Evolutionary conservation across 1,284 basidiomycete species (phyloP), one percentile per base, ranked within the genome.

Genomic region (Quambalaria eucalypti): DNA sequence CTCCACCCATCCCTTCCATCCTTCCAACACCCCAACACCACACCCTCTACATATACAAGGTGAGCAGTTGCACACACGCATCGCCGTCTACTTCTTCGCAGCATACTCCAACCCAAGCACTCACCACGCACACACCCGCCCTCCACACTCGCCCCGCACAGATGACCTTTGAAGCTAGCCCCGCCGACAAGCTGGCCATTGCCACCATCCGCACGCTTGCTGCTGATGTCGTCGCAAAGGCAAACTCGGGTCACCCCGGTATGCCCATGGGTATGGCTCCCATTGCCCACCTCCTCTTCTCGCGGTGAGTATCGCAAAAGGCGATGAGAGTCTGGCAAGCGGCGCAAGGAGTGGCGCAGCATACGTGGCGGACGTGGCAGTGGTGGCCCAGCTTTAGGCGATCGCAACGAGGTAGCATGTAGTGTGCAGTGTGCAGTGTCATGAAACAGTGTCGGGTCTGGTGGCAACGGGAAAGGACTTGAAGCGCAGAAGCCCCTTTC

Each of bases 221-320:
- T 23, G 75, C 74, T 19, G 76, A 77, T 48, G 57, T 77, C 2
- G 76, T 74, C 31, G 74, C 76, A 53, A 36, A 57, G 29, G 75
- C 66, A 67, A 75, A 74, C 55, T 73, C 73, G n/a, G 78, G 78
- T 50, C 78, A 79, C 60, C 77, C 77, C 7, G 78, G 78, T 57
- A 78, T 77, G 25, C 76, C 78, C 60, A 79, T 79, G 77, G 78
- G 42, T 26, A 46, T 46, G 42, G 42, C 42, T 14, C 42, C 42
- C 42, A 46, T 46, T 21, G 14, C 42, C 21, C 42, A 46, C 16
- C 16, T 46, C 21, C 42, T 46, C 42, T 46, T 46, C 42, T 46
- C 42, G 9, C 8, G 16, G 31, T 33, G 31, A 33, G 31, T 33
- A n/a, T n/a, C n/a, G n/a, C n/a, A n/a, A n/a, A n/a, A n/a, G n/a